phyloP scores from a whole-genome alignment of 176 grass and related monocot species.

The Rhipidocladum racemiflorum region DNA sequence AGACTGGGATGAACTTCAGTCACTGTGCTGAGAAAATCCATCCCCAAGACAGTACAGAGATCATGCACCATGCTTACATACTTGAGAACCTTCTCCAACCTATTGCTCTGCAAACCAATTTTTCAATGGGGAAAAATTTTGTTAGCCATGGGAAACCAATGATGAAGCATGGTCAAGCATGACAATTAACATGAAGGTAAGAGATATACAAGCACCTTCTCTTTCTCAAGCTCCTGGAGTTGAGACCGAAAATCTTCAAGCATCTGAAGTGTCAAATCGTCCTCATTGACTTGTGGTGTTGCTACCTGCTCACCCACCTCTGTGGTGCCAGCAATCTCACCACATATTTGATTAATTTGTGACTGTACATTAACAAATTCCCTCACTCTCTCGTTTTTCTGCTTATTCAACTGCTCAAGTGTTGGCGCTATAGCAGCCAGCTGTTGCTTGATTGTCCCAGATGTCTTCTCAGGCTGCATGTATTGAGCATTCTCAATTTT shows the following conservation, averaged over 20 bases:
- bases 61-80: conserved; percentile 88
- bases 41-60: conserved; percentile 87
- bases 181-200: not conserved
- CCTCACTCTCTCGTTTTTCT: conserved; percentile 77
- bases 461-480: conserved; percentile 87
- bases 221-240: conserved; percentile 92
- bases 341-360: conserved; percentile 88
- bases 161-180: not conserved
- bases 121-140: not conserved
- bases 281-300: conserved; percentile 70
- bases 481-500: not conserved
- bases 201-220: conserved; percentile 60
- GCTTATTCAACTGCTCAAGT: conserved; percentile 74
- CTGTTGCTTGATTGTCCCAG: conserved; percentile 94
- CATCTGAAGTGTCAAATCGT: conserved; percentile 79
- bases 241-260: conserved; percentile 85
- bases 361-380: conserved; percentile 78
- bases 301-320: conserved; percentile 65
- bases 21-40: conserved; percentile 86
- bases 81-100: conserved; percentile 87
- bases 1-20: conserved; percentile 93
- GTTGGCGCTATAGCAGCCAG: conserved; percentile 78
- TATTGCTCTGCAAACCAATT: conserved; percentile 66
- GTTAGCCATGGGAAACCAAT: not conserved
- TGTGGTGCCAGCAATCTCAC: conserved; percentile 84